Evolutionary conservation across 495 filamentous ascomycete genomes (phyloP), one percentile per base, ranked within the genome.

Genomic region (Lophiotrema nucula): DNA sequence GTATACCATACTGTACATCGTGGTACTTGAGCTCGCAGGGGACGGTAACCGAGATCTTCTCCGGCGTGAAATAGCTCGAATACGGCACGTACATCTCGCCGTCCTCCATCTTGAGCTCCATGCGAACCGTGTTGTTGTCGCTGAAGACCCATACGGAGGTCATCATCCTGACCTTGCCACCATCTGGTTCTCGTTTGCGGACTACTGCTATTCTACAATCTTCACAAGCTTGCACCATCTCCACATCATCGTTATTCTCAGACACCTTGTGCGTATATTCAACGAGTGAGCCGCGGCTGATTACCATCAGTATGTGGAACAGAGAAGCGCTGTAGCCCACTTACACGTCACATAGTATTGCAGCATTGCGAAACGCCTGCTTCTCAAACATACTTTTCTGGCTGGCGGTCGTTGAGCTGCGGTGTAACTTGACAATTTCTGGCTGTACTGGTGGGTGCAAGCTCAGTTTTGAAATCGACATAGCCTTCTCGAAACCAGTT

Each of bases 321-420:
- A 15, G 41, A 37, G 18, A n/a, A 22, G 43, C 11, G 13, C 13
- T 53, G 50, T 18, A 24, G n/a, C 8, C 4, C 15, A 43, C 67
- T 66, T 66, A 70, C 60, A 74, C 65, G 47, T 72, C 72, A 31
- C 72, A 74, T 11, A 72, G 51, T 19, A 72, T 70, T n/a, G 68
- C 70, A 0, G 72, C 58, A 45, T 74, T 69, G 22, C 67, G 58
- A 63, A 72, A 74, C 0, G 70, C 59, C 1, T 26, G 35, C 28
- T 63, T 67, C 37, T 74, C 70, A 42, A 74, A 74, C 1, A 39
- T 18, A 0, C 65, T 61, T 47, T 66, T 66, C 39, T 70, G 60
- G 28, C 53, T 61, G 11, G 50, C 15, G 3, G 57, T 64, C 4
- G 65, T 67, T 0, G 67, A 38, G 47, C 48, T 64, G 15, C 60